Conservation (phyloP, 2,329 filamentous ascomycete species). For the Pestalotiopsis sp. region DNA sequence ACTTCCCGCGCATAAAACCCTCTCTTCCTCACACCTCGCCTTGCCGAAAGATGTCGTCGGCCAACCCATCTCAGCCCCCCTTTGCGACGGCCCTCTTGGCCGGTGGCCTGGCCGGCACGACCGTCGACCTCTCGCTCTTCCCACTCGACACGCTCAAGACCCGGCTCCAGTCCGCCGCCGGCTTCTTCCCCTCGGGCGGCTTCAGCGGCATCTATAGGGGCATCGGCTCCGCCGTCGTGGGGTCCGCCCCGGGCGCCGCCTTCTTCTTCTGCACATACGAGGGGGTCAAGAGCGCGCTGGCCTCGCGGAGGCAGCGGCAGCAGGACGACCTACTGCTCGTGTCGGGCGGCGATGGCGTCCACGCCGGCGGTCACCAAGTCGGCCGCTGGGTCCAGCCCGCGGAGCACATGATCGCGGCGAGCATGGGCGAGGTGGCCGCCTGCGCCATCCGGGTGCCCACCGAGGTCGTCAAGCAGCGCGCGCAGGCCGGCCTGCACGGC, state of each 20-base stretch:
- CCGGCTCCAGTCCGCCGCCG: slow-evolving; percentile 80
- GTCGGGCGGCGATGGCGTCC: slow-evolving; percentile 9
- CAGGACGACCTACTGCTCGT: slow-evolving; percentile 28
- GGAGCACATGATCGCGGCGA: slow-evolving; percentile 83
- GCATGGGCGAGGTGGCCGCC: slow-evolving; percentile 85
- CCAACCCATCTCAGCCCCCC: slow-evolving; percentile 35
- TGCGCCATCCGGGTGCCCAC: slow-evolving; percentile 93
- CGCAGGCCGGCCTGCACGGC: slow-evolving; percentile 83
- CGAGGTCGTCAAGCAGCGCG: slow-evolving; percentile 95
- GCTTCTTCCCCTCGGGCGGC: slow-evolving; percentile 82
- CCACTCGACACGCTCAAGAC: slow-evolving; percentile 99
- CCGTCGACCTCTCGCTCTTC: slow-evolving; percentile 94
- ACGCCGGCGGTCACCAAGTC: not conserved
- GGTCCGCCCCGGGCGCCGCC: slow-evolving; percentile 89
- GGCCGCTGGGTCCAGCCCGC: slow-evolving; percentile 33
- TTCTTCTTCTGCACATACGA: slow-evolving; percentile 98
- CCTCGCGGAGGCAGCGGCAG: slow-evolving; percentile 25
- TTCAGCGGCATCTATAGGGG: slow-evolving; percentile 93
- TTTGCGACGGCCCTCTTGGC: slow-evolving; percentile 71
- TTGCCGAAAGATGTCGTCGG: slow-evolving; percentile 17
- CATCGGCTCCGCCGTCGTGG: slow-evolving; percentile 85
- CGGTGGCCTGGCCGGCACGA: slow-evolving; percentile 89
- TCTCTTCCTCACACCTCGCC: slow-evolving; percentile 3
- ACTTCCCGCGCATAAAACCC: not conserved
- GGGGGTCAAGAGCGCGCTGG: slow-evolving; percentile 63